phyloP scores from a whole-genome alignment of 768 basidiomycete genomes.

The Auriscalpium vulgare region DNA sequence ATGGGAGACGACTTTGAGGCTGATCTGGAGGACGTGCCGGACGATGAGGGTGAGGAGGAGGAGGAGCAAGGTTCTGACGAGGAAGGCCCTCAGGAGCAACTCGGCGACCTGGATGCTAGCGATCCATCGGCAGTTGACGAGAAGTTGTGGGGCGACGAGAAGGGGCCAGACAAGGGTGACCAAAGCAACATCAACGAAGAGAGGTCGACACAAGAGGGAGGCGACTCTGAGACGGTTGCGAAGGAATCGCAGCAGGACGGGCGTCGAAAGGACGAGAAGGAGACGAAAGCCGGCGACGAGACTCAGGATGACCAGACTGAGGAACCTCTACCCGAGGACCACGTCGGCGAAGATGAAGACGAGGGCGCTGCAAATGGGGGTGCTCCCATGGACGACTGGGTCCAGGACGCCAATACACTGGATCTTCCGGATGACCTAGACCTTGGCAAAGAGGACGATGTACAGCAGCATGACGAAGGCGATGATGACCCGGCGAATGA shows the following conservation, averaged over 20 bases:
- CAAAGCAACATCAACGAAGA: constrained; percentile 57
- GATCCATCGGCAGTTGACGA: constrained; percentile 89
- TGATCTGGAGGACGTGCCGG: constrained; percentile 74
- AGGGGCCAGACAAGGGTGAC: constrained; percentile 42
- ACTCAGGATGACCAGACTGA: constrained; percentile 24
- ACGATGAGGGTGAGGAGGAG: constrained; percentile 40
- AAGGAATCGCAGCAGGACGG: constrained; percentile 48
- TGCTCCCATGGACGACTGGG: constrained; percentile 64
- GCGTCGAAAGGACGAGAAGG: constrained; percentile 27
- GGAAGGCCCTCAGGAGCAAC: constrained; percentile 70
- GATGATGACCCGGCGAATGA: constrained; percentile 14
- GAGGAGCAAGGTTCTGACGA: constrained; percentile 45
- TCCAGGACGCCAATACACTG: constrained; percentile 74
- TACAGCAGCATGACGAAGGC: constrained; percentile 16
- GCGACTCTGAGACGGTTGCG: constrained; percentile 64
- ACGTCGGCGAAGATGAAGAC: constrained; percentile 29
- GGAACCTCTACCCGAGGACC: constrained; percentile 21
- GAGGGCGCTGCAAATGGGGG: constrained; percentile 42
- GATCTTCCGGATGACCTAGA: constrained; percentile 88
- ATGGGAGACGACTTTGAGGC: constrained; percentile 90
- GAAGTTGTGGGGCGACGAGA: constrained; percentile 93
- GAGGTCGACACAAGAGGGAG: constrained; percentile 40
- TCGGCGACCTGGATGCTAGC: constrained; percentile 73
- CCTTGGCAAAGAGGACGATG: constrained; percentile 30
- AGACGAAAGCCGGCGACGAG: constrained; percentile 21